Evolutionary conservation across 139 green algal genomes (phyloP).

Genomic region (Desmodesmus armatus): DNA sequence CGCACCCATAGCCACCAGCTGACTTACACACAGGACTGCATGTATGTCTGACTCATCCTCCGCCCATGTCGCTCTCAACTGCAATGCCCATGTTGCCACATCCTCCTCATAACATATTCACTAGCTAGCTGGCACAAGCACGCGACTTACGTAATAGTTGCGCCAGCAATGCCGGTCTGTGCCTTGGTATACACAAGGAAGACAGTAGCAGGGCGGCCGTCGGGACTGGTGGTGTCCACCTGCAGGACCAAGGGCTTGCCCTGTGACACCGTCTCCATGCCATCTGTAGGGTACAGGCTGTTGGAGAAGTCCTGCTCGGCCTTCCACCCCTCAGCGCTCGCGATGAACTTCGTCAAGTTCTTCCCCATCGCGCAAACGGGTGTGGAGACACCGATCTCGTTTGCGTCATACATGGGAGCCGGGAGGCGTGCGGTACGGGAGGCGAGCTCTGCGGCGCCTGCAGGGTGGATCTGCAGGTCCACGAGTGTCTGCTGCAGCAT

Average conservation of each 20-base stretch:
- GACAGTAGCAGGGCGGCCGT: not conserved
- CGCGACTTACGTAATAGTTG: constrained; percentile 28
- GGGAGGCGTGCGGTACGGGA: not conserved
- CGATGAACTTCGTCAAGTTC: constrained; percentile 26
- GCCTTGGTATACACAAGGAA: constrained; percentile 38
- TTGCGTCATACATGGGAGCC: constrained; percentile 38
- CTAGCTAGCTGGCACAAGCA: not conserved
- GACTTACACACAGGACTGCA: no score
- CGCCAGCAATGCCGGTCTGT: constrained; percentile 10
- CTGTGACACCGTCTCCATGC: constrained; percentile 32
- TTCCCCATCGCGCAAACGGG: constrained; percentile 40
- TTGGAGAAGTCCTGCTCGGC: not conserved
- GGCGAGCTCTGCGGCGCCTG: constrained; percentile 16
- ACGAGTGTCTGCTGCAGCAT: constrained; percentile 54
- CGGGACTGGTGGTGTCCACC: constrained; percentile 32
- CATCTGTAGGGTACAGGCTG: constrained; percentile 34
- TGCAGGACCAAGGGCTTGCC: constrained; percentile 23
- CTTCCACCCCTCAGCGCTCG: not conserved
- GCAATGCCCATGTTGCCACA: not conserved
- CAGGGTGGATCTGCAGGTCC: constrained; percentile 36
- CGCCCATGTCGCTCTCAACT: no score
- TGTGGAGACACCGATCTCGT: constrained; percentile 21
- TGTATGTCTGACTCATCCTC: no score
- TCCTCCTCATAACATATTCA: not conserved
- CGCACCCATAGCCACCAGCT: no score